Conservation (phyloP, 169 alveolate species). For the Eimeria acervulina region DNA sequence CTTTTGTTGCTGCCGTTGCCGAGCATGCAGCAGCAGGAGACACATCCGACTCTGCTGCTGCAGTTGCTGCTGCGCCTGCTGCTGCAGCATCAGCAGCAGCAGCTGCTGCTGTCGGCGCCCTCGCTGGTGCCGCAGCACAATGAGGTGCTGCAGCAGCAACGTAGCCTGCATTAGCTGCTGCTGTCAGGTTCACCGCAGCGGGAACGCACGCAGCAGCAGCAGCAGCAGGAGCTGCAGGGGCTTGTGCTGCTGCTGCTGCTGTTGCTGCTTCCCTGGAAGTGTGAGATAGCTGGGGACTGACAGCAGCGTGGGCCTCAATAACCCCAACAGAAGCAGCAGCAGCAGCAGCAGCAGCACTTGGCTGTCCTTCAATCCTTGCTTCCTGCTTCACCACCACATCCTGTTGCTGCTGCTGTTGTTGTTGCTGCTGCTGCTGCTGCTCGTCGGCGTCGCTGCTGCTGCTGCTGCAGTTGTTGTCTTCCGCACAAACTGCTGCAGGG, state of each 20-base stretch:
- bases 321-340: background rate
- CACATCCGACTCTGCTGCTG: background rate
- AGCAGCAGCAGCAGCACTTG: too few species aligned
- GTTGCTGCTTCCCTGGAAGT: background rate
- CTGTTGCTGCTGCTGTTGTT: too few species aligned
- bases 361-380: background rate
- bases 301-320: conserved; percentile 69
- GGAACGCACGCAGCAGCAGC: background rate
- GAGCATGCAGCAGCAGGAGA: background rate
- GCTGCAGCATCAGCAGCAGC: background rate
- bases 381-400: too few species aligned
- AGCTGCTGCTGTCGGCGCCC: background rate
- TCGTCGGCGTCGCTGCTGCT: too few species aligned
- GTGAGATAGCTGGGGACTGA: conserved; percentile 27
- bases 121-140: background rate
- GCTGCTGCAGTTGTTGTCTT: too few species aligned
- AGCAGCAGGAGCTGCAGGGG: background rate
- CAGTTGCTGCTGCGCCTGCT: background rate
- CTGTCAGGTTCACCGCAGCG: background rate
- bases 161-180: background rate
- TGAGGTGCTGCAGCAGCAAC: background rate
- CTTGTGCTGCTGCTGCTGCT: background rate
- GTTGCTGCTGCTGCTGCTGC: too few species aligned
- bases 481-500: too few species aligned
- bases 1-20: background rate